Base-by-base conservation (phyloP, 1,139 yeast genomes). In the Kurtzmaniella quercitrusa region DNA sequence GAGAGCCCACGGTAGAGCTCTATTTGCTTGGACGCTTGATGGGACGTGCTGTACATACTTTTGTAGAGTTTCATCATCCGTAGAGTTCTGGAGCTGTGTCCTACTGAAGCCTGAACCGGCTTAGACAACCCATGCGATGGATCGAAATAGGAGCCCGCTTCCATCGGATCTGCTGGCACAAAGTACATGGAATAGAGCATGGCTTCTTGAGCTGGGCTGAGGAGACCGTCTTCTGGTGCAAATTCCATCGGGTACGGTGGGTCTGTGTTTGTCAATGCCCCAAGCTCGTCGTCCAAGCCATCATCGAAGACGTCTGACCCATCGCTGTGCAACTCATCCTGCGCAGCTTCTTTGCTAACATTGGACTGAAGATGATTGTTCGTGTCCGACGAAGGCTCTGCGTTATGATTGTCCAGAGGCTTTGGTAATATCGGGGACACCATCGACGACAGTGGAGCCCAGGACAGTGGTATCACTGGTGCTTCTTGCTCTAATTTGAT, bases 161-260 rank as follows among this genome's bases (percentile, higher is more conserved):
- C 43, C 4, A 56, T 58, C 1, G 62, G 57, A 33, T 58, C 63
- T 11, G 61, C 40, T 1, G 58, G 48, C 1, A 60, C 53, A 45
- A 51, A 68, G 47, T 67, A 66, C 12, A 59, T 53, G n/a, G 73
- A 64, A 50, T 68, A 68, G 3, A 71, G 58, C 34, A 69, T 70
- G 41, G 57, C 49, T 41, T 52, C 53, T 33, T 70, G 58, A 3
- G 57, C 59, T 12, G 62, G 55, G 10, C 52, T 56, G 18, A 71
- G 53, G 12, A 66, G 49, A 0, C 74, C 76, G 11, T 60, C 67
- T 5, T 43, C 38, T 1, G 49, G 45, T 2, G 44, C 47, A 41
- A 59, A 57, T 3, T 40, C 40, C 29, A 45, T 46, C 37, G 50
- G 47, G 47, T 41, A 52, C 41, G 11, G 41, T 15, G 40, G 38